Conservation (phyloP, 176 grass and related monocot species). For the Oryza glaberrima region DNA sequence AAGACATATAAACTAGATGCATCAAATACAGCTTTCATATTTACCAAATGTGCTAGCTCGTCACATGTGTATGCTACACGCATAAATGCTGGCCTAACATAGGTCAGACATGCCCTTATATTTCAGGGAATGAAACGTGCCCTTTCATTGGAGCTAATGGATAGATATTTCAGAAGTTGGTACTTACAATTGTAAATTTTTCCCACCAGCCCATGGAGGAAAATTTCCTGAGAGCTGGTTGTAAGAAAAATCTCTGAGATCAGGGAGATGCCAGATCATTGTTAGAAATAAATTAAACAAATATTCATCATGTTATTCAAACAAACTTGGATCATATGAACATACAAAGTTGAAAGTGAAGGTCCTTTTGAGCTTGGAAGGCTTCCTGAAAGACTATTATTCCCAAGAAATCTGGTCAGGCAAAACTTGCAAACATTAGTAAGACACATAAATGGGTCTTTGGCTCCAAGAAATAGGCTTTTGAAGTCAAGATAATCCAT, state of each 20-base stretch:
- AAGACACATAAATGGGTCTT: neutral
- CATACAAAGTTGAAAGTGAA: slow-evolving; percentile 64
- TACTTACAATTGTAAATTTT: slow-evolving; percentile 72
- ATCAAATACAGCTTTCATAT: neutral
- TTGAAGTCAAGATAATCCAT: slow-evolving; percentile 32
- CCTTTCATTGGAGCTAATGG: neutral
- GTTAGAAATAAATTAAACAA: slow-evolving; percentile 24
- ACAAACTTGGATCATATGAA: neutral
- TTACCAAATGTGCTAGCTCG: neutral
- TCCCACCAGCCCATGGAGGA: slow-evolving; percentile 69
- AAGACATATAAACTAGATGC: neutral
- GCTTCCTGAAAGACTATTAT: slow-evolving; percentile 81
- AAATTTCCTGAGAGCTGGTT: slow-evolving; percentile 79
- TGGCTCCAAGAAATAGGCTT: neutral
- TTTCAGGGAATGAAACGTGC: neutral
- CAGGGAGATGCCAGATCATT: neutral
- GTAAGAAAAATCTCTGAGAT: slow-evolving; percentile 87
- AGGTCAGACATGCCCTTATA: neutral
- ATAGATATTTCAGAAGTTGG: slow-evolving; percentile 16
- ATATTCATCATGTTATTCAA: slow-evolving; percentile 13
- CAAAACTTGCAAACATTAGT: slow-evolving; percentile 8
- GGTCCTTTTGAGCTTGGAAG: slow-evolving; percentile 61
- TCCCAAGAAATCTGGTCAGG: slow-evolving; percentile 82
- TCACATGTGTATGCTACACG: neutral
- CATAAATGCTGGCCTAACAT: too few species aligned